Base-by-base conservation (phyloP, 2,329 filamentous ascomycete species). In the Phialophora tarda region DNA sequence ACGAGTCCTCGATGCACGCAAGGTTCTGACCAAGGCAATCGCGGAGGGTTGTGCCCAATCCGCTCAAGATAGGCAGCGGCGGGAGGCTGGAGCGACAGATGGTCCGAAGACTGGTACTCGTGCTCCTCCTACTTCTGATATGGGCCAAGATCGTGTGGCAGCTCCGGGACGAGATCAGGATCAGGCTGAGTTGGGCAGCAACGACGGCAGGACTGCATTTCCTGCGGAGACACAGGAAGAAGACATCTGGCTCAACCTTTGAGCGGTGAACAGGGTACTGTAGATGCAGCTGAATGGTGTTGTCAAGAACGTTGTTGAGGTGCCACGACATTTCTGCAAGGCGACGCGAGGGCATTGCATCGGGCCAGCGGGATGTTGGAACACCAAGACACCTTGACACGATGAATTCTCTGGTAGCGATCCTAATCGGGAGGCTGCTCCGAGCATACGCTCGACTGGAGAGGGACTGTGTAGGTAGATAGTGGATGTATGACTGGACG, bases 11-110 rank as follows among this genome's bases (percentile, higher is more conserved):
- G 76, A n/a, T 63, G 73, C 11, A 75, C 79, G 30, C 69, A 73
- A 21, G 70, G 69, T 11, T 70, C 69, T 71, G 3, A 71, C 80
- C 8, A 75, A 82, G 72, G 74, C 75, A 12, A 62, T 84, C 12
- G 83, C 82, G 21, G 72, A 78, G 41, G 77, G 51, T 10, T 73
- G 71, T 65, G 70, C 70, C 10, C 50, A 61, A 12, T 28, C 54
- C n/a, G 62, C 54, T 5, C 24, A 10, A 12, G 48, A 23, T 23
- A 51, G 48, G 48, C 7, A n/a, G 14, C 2, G 24, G 10, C 48
- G 24, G 21, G 17, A 4, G 1, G 48, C 21, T 23, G 21, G 17
- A 51, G 48, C 21, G 21, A 26, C 32, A 11, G 32, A 34, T 4
- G 10, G 32, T 34, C 32, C 32, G 32, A 3, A 11, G 11, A 12